Conservation (phyloP, 2,329 filamentous ascomycete species). For the Allantophomopsis cytisporea region DNA sequence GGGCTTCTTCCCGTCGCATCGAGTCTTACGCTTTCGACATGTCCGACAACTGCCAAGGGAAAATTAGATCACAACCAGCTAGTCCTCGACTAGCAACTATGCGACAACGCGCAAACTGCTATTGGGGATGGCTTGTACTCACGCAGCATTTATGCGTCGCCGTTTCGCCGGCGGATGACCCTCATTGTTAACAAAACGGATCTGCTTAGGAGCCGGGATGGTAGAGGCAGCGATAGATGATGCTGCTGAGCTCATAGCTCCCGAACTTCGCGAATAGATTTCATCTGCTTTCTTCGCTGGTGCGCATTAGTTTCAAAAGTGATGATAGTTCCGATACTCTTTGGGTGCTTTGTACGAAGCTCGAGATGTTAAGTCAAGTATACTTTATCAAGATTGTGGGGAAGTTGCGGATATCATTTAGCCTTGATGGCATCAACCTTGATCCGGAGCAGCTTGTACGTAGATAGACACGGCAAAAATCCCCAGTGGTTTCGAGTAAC, state of each 20-base stretch:
- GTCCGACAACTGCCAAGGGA: conserved; percentile 43
- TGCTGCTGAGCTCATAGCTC: conserved; percentile 4
- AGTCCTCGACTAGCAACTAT: too few relatives aligned
- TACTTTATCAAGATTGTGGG: too few relatives aligned
- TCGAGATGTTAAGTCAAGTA: too few relatives aligned
- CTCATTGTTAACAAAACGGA: conserved; percentile 73
- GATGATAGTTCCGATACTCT: background rate
- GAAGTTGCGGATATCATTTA: too few relatives aligned
- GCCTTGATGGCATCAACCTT: too few relatives aligned
- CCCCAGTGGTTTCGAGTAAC: too few relatives aligned
- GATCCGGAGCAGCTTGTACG: too few relatives aligned
- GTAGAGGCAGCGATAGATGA: conserved; percentile 3
- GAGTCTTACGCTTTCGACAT: conserved; percentile 63
- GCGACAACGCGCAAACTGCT: too few relatives aligned
- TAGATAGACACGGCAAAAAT: too few relatives aligned
- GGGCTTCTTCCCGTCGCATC: conserved; percentile 62
- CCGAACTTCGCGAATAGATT: background rate
- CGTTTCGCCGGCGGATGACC: conserved; percentile 70
- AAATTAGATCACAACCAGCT: too few relatives aligned
- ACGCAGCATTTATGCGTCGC: conserved; percentile 68
- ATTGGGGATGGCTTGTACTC: conserved; percentile 21
- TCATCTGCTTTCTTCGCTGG: too few relatives aligned
- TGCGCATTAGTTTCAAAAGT: background rate
- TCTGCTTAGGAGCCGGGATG: conserved; percentile 35
- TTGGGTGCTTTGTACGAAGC: too few relatives aligned